Conservation (phyloP, 1,284 basidiomycete genomes). For the Sporisorium sorghi region DNA sequence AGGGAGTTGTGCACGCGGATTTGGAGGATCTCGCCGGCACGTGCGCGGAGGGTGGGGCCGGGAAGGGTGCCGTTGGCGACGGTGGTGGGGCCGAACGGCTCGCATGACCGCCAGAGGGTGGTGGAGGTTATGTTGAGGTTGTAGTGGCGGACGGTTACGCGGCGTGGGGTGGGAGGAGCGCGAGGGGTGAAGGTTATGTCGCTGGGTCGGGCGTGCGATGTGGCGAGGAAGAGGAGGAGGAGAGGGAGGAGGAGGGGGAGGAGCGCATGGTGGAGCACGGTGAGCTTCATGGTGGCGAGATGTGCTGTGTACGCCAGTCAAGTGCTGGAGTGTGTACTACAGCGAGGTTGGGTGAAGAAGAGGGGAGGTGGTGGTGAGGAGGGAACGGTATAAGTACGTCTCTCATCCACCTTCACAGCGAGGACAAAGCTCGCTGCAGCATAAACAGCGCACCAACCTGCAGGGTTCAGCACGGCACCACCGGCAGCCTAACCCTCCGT, state of each 20-base stretch:
- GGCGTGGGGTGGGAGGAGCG: not conserved
- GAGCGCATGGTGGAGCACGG: not conserved
- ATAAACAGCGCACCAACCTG: too few species aligned
- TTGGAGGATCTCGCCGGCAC: constrained; percentile 47
- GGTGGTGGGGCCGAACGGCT: constrained; percentile 18
- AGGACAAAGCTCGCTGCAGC: too few species aligned
- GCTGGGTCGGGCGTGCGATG: constrained; percentile 5
- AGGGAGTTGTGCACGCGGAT: constrained; percentile 53
- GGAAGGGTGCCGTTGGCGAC: constrained; percentile 53
- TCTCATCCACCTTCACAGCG: too few species aligned
- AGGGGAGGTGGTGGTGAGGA: too few species aligned
- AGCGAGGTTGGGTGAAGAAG: not conserved
- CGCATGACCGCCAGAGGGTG: constrained; percentile 21
- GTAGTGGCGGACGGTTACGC: constrained; percentile 34
- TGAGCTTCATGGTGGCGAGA: not conserved
- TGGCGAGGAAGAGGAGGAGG: not conserved
- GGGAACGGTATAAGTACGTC: too few species aligned
- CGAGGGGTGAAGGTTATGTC: constrained; percentile 9
- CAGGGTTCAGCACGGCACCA: too few species aligned
- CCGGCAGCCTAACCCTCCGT: too few species aligned
- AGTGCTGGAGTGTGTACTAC: not conserved
- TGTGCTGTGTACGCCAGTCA: not conserved
- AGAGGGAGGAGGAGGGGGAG: not conserved
- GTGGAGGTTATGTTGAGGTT: constrained; percentile 23
- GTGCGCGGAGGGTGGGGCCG: constrained; percentile 55